Base-by-base conservation (phyloP, 176 grass and related monocot species). In the Cenchrus americanus region DNA sequence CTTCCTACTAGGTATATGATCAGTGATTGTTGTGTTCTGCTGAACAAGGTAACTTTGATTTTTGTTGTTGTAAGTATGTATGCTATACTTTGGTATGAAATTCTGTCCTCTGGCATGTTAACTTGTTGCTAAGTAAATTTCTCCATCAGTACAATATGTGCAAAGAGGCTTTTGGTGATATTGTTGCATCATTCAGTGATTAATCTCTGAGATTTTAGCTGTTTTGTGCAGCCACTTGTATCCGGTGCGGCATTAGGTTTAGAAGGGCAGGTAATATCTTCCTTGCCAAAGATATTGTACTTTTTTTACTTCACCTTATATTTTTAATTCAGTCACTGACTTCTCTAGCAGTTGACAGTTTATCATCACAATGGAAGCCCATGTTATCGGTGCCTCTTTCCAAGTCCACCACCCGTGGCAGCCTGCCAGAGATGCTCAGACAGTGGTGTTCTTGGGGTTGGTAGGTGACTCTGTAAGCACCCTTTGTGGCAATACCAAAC, bases 1-100 rank as follows among this genome's bases (percentile, higher is more conserved):
- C 90, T 98, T 86, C 93, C 96, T 77, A 95, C 84, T 62, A 87
- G 96, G 37, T 98, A 98, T 83, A 93, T 98, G 96, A 93, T 98
- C 74, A 98, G 80, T 75, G 96, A 98, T 83, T 98, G 93, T 58
- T 98, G 96, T 92, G 91, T 93, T 68, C 77, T 98, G 48, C 69
- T 98, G 26, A 81, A 92, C 46, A 98, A 98, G 93, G 96, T 98
- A 89, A 62, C 34, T 49, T 42, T 54, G 73, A 60, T 49, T 49
- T 7, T 71, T 58, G 67, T 53, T 79, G 9, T 44, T 23, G 55
- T 24, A 70, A 26, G 14, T 70, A 32, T 84, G 23, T 23, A 54
- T 21, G 13, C 30, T 74, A 57, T 83, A 47, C 13, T 59, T 89
- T 66, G 62, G 30, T 62, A 64, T 59, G 48, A 13, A 83, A 47